Conservation (phyloP, 2,329 filamentous ascomycete genomes). For the Ophiocordyceps camponoti-saundersi region DNA sequence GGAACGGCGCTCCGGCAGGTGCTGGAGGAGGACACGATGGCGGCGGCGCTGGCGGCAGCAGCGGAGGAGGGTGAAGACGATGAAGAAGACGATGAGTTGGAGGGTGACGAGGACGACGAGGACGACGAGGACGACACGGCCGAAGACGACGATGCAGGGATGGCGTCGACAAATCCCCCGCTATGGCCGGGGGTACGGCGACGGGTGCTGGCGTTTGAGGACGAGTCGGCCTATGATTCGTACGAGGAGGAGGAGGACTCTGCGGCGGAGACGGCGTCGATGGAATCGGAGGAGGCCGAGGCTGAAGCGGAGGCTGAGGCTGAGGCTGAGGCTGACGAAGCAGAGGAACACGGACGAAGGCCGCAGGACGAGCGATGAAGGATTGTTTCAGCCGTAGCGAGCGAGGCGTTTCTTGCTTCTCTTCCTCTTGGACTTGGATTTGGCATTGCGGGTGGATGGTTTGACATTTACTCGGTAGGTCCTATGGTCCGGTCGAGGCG, state of each 20-base stretch:
- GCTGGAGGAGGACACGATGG: slow-evolving; percentile 31
- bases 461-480: too few species aligned
- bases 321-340: too few species aligned
- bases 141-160: slow-evolving; percentile 5
- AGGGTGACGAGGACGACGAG: background rate
- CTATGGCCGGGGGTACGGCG: slow-evolving; percentile 24
- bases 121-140: background rate
- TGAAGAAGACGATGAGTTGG: background rate
- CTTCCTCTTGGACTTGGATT: too few species aligned
- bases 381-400: too few species aligned
- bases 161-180: slow-evolving; percentile 15
- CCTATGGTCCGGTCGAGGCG: too few species aligned
- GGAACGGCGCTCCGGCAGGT: slow-evolving; percentile 39
- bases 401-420: too few species aligned
- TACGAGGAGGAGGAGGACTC: slow-evolving; percentile 9
- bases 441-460: too few species aligned
- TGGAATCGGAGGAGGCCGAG: slow-evolving; percentile 8
- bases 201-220: slow-evolving; percentile 12
- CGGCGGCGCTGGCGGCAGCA: slow-evolving; percentile 3
- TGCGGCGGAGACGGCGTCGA: slow-evolving; percentile 12
- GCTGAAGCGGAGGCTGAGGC: background rate
- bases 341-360: too few species aligned
- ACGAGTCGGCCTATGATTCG: slow-evolving; percentile 12
- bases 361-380: too few species aligned
- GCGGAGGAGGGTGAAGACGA: background rate